phyloP scores from a whole-genome alignment of 345 rosid genomes.

The Gossypium thurberi region DNA sequence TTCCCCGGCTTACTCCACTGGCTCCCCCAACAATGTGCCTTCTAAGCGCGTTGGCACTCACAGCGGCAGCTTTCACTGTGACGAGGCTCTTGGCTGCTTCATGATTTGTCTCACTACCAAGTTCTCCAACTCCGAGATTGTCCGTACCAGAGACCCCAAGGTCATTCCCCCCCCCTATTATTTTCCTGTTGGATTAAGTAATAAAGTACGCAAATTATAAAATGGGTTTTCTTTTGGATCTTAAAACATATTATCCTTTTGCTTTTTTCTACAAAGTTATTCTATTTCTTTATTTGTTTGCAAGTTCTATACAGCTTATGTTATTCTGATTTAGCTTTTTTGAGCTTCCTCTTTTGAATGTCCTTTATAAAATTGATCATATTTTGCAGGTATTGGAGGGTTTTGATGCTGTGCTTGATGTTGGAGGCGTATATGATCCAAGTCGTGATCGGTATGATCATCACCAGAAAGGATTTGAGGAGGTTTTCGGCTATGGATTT shows the following conservation, averaged over 20 bases:
- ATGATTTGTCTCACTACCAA: slow-evolving; percentile 85
- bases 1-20: slow-evolving; percentile 30
- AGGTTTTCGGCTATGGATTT: slow-evolving; percentile 85
- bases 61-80: slow-evolving; percentile 96
- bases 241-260: neutral
- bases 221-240: neutral
- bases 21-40: slow-evolving; percentile 30
- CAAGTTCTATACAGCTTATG: too few relatives aligned
- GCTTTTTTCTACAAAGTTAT: neutral
- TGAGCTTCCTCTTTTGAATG: too few relatives aligned
- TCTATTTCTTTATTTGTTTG: too few relatives aligned
- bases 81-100: slow-evolving; percentile 98
- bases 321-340: too few relatives aligned
- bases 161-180: slow-evolving; percentile 17
- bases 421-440: slow-evolving; percentile 91
- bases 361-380: too few relatives aligned
- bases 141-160: slow-evolving; percentile 81
- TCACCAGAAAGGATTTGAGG: slow-evolving; percentile 86
- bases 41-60: slow-evolving; percentile 84
- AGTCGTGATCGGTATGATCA: slow-evolving; percentile 69
- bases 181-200: neutral
- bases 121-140: slow-evolving; percentile 67
- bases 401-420: slow-evolving; percentile 94
- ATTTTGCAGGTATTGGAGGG: slow-evolving; percentile 59
- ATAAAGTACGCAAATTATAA: neutral